phyloP scores from a whole-genome alignment of 495 filamentous ascomycete species.

The Aspergillus heteromorphus region DNA sequence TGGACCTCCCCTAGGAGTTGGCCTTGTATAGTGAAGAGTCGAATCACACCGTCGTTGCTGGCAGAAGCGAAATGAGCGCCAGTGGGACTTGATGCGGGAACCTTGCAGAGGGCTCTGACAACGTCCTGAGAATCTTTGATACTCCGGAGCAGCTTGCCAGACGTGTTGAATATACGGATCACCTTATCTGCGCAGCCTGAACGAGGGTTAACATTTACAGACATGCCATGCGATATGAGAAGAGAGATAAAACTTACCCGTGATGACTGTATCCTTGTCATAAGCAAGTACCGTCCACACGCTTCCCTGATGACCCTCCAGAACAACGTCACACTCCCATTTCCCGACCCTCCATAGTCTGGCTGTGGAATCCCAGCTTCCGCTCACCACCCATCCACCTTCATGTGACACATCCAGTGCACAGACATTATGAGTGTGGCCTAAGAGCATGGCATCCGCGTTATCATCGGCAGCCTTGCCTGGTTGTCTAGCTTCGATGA shows the following conservation, averaged over 20 bases:
- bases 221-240: not conserved
- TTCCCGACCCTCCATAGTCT: conserved; percentile 70
- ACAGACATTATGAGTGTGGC: conserved; percentile 83
- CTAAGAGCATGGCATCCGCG: conserved; percentile 79
- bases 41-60: conserved; percentile 80
- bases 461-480: conserved; percentile 60
- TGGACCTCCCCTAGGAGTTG: conserved; percentile 64
- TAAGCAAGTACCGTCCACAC: conserved; percentile 91
- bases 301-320: conserved; percentile 70
- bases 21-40: conserved; percentile 76
- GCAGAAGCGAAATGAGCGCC: conserved; percentile 84
- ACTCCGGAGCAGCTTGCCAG: conserved; percentile 58
- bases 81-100: conserved; percentile 71
- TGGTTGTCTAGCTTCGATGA: conserved; percentile 83
- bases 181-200: conserved; percentile 77
- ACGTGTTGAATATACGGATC: conserved; percentile 73
- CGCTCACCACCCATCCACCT: conserved; percentile 72
- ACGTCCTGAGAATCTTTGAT: conserved; percentile 72
- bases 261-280: conserved; percentile 74
- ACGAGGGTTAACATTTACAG: conserved; percentile 4
- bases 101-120: conserved; percentile 76
- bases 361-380: conserved; percentile 89
- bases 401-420: conserved; percentile 71
- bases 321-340: conserved; percentile 66
- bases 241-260: conserved; percentile 58